Evolutionary conservation across 78 protist genomes (phyloP).

Genomic region (Cavenderia fasciculata): DNA sequence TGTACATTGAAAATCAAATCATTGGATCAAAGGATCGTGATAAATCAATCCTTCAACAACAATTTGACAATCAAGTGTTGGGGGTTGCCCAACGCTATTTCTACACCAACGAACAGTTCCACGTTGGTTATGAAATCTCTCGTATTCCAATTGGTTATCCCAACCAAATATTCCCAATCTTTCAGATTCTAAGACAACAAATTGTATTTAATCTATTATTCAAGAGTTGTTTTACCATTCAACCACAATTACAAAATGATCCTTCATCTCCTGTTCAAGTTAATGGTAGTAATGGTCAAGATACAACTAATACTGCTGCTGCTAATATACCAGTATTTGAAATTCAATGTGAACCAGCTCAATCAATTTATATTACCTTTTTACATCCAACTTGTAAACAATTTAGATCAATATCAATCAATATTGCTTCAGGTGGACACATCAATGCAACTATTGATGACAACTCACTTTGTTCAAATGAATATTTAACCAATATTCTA

Average conservation of each 20-base stretch:
- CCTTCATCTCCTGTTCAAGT: too few relatives aligned
- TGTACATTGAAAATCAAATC: constrained; percentile 14
- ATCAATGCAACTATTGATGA: constrained; percentile 10
- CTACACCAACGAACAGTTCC: constrained; percentile 38
- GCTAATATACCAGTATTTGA: constrained; percentile 24
- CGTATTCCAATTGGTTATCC: constrained; percentile 31
- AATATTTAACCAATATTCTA: background rate
- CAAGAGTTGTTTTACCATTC: constrained; percentile 38
- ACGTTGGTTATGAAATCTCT: constrained; percentile 14
- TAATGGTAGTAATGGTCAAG: too few relatives aligned
- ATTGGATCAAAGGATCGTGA: background rate
- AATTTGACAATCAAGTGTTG: background rate
- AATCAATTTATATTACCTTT: constrained; percentile 28
- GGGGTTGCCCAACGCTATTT: constrained; percentile 29
- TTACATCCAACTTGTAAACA: constrained; percentile 11
- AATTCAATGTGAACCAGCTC: constrained; percentile 12
- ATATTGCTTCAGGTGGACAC: background rate
- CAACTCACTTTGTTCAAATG: background rate
- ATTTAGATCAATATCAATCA: constrained; percentile 25
- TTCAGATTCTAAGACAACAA: constrained; percentile 46
- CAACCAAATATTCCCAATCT: constrained; percentile 30
- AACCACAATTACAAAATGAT: background rate
- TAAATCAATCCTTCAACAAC: background rate
- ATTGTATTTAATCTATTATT: constrained; percentile 1
- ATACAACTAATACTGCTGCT: background rate